Evolutionary conservation across 2,329 filamentous ascomycete genomes (phyloP).

Genomic region (Alternaria solani): DNA sequence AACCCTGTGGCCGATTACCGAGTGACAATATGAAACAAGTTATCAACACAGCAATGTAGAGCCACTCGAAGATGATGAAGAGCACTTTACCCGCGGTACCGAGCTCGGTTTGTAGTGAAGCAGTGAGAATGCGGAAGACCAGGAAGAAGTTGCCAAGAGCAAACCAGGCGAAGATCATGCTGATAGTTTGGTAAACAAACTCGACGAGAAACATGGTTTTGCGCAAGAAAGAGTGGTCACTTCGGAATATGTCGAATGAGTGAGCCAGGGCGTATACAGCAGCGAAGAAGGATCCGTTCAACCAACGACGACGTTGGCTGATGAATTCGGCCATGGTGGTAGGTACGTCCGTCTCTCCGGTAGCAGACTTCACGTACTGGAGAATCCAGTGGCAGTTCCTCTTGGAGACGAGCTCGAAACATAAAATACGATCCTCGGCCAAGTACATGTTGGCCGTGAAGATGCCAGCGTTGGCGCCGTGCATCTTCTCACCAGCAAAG

Average conservation of each 20-base stretch:
- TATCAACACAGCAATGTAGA: slow-evolving; percentile 89
- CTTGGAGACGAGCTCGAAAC: slow-evolving; percentile 97
- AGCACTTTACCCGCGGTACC: slow-evolving; percentile 81
- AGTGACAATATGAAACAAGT: slow-evolving; percentile 95
- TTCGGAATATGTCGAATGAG: slow-evolving; percentile 95
- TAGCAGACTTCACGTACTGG: slow-evolving; percentile 98
- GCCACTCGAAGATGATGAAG: slow-evolving; percentile 92
- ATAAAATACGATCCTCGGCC: slow-evolving; percentile 97
- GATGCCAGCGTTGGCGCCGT: slow-evolving; percentile 89
- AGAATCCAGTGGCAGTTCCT: slow-evolving; percentile 97
- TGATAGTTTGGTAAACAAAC: slow-evolving; percentile 92
- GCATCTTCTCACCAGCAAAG: slow-evolving; percentile 95
- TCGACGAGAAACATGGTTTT: slow-evolving; percentile 92
- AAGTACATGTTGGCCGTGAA: slow-evolving; percentile 99
- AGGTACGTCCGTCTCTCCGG: slow-evolving; percentile 95
- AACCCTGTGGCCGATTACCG: slow-evolving; percentile 93
- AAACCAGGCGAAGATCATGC: slow-evolving; percentile 99
- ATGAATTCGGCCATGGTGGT: slow-evolving; percentile 95
- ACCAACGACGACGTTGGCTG: slow-evolving; percentile 92
- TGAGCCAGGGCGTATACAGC: slow-evolving; percentile 94
- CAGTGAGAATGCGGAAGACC: slow-evolving; percentile 95
- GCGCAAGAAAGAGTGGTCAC: slow-evolving; percentile 84
- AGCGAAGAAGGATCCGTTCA: slow-evolving; percentile 98
- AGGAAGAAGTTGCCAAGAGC: slow-evolving; percentile 98
- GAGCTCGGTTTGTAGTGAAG: slow-evolving; percentile 80